Conservation (phyloP, 495 filamentous ascomycete genomes). For the Hypoxylon intermedium region DNA sequence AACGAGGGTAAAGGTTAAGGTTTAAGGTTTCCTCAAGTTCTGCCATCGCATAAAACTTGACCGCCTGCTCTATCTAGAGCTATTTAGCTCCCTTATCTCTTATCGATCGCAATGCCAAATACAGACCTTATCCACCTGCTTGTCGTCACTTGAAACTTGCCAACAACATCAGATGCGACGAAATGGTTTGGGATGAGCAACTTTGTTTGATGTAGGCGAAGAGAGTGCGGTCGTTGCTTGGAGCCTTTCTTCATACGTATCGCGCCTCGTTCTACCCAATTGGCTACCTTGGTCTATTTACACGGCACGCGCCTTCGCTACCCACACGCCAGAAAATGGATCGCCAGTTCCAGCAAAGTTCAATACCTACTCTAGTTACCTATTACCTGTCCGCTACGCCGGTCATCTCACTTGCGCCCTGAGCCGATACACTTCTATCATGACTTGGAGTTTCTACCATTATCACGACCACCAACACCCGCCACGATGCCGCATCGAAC, state of each 20-base stretch:
- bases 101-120: slow-evolving; percentile 12
- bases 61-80: no score
- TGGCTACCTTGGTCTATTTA: no score
- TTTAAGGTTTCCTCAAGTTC: slow-evolving; percentile 19
- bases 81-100: slow-evolving; percentile 17
- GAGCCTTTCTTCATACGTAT: no score
- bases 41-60: slow-evolving; percentile 42
- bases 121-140: not conserved
- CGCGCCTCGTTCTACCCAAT: no score
- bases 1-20: not conserved
- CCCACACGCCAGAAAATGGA: no score
- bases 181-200: slow-evolving; percentile 2
- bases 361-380: no score
- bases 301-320: no score
- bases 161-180: slow-evolving; percentile 17
- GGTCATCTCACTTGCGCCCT: no score
- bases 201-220: not conserved
- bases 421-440: slow-evolving; percentile 40
- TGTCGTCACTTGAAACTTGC: not conserved
- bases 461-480: slow-evolving; percentile 23
- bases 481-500: slow-evolving; percentile 59
- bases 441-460: slow-evolving; percentile 17
- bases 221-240: no score
- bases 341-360: no score
- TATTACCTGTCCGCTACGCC: no score